Conservation (phyloP, 345 rosid species). For the Sapria himalayana region DNA sequence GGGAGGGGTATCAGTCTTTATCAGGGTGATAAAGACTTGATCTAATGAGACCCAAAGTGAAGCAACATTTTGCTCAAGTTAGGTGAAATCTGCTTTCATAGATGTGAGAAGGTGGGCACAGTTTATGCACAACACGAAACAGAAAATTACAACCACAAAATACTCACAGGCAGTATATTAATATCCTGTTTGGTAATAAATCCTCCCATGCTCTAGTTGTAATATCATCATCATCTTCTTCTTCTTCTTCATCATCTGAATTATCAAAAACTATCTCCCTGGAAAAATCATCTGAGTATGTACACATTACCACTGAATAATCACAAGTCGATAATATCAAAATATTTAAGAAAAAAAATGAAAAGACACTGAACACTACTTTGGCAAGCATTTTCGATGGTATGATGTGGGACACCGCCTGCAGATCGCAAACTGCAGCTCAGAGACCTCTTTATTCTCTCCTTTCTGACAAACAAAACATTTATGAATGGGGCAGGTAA, state of each 20-base stretch:
- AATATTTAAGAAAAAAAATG: not conserved
- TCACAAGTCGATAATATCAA: slow-evolving; percentile 2
- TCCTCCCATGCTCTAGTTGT: slow-evolving; percentile 40
- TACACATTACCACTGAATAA: no score
- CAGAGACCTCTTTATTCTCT: slow-evolving; percentile 22
- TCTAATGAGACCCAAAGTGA: no score
- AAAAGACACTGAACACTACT: slow-evolving; percentile 14
- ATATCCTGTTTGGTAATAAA: slow-evolving; percentile 30
- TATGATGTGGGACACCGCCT: slow-evolving; percentile 61
- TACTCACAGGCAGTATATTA: slow-evolving; percentile 55
- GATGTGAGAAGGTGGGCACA: no score
- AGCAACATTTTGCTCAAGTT: no score
- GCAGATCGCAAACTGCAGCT: slow-evolving; percentile 43
- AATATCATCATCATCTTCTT: slow-evolving; percentile 7
- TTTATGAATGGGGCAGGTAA: slow-evolving; percentile 44
- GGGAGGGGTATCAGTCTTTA: no score
- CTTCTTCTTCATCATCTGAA: no score
- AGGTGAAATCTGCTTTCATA: no score
- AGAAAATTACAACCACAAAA: not conserved
- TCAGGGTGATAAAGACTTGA: no score
- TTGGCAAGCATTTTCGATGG: slow-evolving; percentile 54
- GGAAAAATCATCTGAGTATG: slow-evolving; percentile 11
- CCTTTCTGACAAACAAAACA: slow-evolving; percentile 26
- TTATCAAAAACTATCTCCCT: slow-evolving; percentile 24
- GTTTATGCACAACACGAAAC: no score